Conservation (phyloP, 2,329 filamentous ascomycete genomes). For the Verticillium tricorpus region DNA sequence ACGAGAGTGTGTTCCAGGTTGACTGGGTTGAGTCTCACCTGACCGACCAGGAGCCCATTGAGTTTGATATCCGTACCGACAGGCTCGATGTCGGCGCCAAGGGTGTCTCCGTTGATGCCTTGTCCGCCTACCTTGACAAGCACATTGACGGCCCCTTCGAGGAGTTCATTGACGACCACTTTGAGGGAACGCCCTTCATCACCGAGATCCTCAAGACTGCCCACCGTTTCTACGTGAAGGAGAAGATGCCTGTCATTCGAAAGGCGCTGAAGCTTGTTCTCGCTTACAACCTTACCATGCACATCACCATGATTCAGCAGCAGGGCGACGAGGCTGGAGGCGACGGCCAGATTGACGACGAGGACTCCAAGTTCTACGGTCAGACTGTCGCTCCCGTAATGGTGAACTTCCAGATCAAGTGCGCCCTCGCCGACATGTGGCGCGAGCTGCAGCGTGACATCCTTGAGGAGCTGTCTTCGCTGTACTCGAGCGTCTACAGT, state of each 20-base stretch:
- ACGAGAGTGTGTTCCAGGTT: constrained; percentile 87
- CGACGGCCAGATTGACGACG: constrained; percentile 79
- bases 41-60: constrained; percentile 62
- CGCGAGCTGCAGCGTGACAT: constrained; percentile 95
- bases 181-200: constrained; percentile 90
- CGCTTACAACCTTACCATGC: constrained; percentile 90
- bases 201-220: constrained; percentile 96
- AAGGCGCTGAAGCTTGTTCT: constrained; percentile 94
- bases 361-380: constrained; percentile 81
- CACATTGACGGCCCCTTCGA: constrained; percentile 92
- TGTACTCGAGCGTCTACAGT: constrained; percentile 97
- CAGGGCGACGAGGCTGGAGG: constrained; percentile 74
- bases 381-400: constrained; percentile 93
- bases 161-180: constrained; percentile 91
- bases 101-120: constrained; percentile 72
- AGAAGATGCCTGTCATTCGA: constrained; percentile 83
- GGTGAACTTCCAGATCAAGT: constrained; percentile 99
- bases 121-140: constrained; percentile 91
- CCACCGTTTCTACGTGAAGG: constrained; percentile 86
- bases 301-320: constrained; percentile 85
- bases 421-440: constrained; percentile 96
- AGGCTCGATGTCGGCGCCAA: constrained; percentile 85
- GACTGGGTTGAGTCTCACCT: constrained; percentile 87
- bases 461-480: constrained; percentile 81
- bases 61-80: constrained; percentile 84